Percentiles rank a stretch among this genome's conserved stretches.
These are phyloP conservation scores for Mycena vitilis DNA, from an alignment of 768 basidiomycete genomes.

Conservation along the genomic window DNA sequence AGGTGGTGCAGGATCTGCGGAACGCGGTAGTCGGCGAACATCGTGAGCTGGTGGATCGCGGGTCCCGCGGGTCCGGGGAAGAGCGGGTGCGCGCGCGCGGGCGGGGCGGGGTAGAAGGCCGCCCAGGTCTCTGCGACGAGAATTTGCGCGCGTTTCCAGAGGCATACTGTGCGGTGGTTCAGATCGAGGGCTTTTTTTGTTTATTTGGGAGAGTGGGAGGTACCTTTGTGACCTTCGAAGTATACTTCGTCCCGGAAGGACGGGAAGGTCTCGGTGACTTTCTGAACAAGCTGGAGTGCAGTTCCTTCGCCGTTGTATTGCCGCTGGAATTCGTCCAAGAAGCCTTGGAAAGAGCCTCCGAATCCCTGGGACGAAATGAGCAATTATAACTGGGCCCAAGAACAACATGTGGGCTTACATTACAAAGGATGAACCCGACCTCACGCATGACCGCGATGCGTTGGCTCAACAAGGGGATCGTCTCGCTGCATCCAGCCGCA, in stretches of 20 bases:
- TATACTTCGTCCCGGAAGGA: conserved; percentile 78
- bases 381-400: background rate
- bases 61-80: conserved; percentile 71
- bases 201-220: background rate
- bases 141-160: conserved; percentile 95
- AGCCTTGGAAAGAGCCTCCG: conserved; percentile 63
- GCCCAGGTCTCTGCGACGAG: conserved; percentile 94
- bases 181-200: background rate
- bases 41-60: conserved; percentile 79
- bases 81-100: conserved; percentile 69
- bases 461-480: conserved; percentile 76
- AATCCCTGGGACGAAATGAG: conserved; percentile 17
- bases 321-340: conserved; percentile 71
- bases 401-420: conserved; percentile 55
- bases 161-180: conserved; percentile 60
- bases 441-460: conserved; percentile 84
- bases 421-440: conserved; percentile 77
- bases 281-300: conserved; percentile 77
- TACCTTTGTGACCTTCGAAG: conserved; percentile 71
- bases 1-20: conserved; percentile 92
- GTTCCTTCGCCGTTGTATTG: conserved; percentile 67
- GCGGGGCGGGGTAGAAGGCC: conserved; percentile 78
- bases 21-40: conserved; percentile 95
- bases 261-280: conserved; percentile 77
- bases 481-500: conserved; percentile 66